phyloP scores from a whole-genome alignment of 306 rosid species.

The Geum urbanum region DNA sequence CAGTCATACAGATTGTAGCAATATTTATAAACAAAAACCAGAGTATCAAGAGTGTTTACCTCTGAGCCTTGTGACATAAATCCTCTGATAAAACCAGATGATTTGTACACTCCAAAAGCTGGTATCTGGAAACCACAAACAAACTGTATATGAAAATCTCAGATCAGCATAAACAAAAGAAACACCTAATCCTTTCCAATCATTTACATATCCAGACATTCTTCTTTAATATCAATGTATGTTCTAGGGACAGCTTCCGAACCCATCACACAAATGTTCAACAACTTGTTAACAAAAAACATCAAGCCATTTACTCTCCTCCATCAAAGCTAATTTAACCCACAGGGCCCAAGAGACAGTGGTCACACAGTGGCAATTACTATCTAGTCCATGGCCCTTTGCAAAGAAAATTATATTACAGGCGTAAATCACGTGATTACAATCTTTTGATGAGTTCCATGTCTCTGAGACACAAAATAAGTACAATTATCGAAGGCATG shows the following conservation, averaged over 20 bases:
- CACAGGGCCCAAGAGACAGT: background rate
- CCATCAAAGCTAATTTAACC: background rate
- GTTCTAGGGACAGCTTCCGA: background rate
- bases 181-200: background rate
- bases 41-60: conserved; percentile 34
- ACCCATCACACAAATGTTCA: background rate
- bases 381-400: no score
- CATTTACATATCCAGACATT: background rate
- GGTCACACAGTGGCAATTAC: no score
- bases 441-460: no score
- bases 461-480: no score
- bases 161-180: background rate
- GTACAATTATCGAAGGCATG: no score
- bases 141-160: background rate
- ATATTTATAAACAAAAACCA: background rate
- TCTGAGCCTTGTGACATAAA: conserved; percentile 62
- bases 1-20: conserved; percentile 15
- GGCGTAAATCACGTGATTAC: no score
- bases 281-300: background rate
- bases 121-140: conserved; percentile 58
- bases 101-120: conserved; percentile 77
- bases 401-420: no score
- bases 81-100: conserved; percentile 68
- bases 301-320: background rate
- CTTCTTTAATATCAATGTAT: no score